Conservation (phyloP, 306 rosid genomes). For the Glycine latifolia region DNA sequence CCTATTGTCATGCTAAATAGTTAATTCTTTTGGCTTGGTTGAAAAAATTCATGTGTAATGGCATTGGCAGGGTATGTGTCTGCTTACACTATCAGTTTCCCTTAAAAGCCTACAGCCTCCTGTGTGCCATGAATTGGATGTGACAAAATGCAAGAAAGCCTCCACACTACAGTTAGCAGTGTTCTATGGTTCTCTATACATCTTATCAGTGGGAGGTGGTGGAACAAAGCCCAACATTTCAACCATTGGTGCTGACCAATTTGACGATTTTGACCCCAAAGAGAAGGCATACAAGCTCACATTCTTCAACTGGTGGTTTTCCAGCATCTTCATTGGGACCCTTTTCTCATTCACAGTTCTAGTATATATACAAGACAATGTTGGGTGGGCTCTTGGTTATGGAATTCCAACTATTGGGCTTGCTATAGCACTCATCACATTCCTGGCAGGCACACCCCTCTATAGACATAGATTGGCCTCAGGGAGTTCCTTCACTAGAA, state of each 20-base stretch:
- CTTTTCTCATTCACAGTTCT: constrained; percentile 68
- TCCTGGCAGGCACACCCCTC: constrained; percentile 60
- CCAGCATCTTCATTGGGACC: constrained; percentile 72
- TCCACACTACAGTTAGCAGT: constrained; percentile 46
- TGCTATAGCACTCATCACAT: constrained; percentile 55
- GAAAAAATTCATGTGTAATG: neutral
- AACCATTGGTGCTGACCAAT: constrained; percentile 89
- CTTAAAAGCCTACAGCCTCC: constrained; percentile 52
- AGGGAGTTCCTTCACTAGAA: constrained; percentile 68
- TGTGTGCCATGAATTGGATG: constrained; percentile 30
- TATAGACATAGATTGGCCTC: constrained; percentile 76
- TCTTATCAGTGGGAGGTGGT: constrained; percentile 69
- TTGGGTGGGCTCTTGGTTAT: constrained; percentile 74
- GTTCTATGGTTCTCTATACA: constrained; percentile 59
- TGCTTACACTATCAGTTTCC: constrained; percentile 53
- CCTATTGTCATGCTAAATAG: neutral
- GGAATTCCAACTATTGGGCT: constrained; percentile 73
- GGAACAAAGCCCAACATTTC: constrained; percentile 89
- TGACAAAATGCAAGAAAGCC: constrained; percentile 44
- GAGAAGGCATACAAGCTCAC: constrained; percentile 69
- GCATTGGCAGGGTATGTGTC: constrained; percentile 50
- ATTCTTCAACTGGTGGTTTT: constrained; percentile 89
- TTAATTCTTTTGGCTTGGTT: neutral
- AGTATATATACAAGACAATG: constrained; percentile 72
- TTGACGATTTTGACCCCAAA: constrained; percentile 72